Percentiles rank a stretch among this genome's conserved stretches.
Evolutionary conservation across 2,329 filamentous ascomycete species (phyloP).

Genomic region (Alternaria arbusti): DNA sequence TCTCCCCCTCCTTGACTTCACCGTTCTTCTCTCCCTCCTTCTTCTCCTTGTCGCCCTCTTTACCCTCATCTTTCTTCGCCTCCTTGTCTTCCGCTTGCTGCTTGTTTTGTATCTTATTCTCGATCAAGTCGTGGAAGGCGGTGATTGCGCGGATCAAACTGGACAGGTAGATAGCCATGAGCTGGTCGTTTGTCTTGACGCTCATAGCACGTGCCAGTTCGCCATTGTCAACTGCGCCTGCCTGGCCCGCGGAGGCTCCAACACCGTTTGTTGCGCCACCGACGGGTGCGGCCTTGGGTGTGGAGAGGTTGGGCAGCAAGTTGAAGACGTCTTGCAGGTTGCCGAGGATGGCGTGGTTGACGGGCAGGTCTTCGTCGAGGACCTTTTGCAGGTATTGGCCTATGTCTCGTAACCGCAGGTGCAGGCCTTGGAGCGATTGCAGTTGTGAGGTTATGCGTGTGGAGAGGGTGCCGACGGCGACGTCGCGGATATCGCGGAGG

Average conservation of each 20-base stretch:
- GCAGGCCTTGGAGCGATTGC: constrained; percentile 94
- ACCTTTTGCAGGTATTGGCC: constrained; percentile 96
- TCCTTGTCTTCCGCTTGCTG: constrained; percentile 97
- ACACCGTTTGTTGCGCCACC: constrained; percentile 52
- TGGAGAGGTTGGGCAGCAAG: constrained; percentile 92
- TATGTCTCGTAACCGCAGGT: constrained; percentile 93
- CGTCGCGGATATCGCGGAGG: constrained; percentile 95
- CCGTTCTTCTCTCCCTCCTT: constrained; percentile 62
- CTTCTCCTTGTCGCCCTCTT: constrained; percentile 70
- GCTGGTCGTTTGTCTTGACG: constrained; percentile 98
- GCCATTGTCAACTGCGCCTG: constrained; percentile 66
- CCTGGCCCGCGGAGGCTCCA: constrained; percentile 58
- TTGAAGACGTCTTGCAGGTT: constrained; percentile 99
- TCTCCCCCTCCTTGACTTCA: constrained; percentile 57
- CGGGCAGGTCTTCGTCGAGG: constrained; percentile 86
- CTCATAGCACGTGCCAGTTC: constrained; percentile 97
- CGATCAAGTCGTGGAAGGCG: constrained; percentile 97
- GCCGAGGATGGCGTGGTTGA: constrained; percentile 96
- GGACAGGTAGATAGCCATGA: constrained; percentile 97
- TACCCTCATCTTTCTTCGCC: constrained; percentile 64
- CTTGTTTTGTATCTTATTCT: constrained; percentile 99
- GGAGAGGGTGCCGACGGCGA: constrained; percentile 94
- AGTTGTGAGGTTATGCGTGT: constrained; percentile 97
- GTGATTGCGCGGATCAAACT: constrained; percentile 97
- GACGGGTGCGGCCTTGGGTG: constrained; percentile 69